Conservation (phyloP, 139 green algal species). For the Nannochloris sp. region DNA sequence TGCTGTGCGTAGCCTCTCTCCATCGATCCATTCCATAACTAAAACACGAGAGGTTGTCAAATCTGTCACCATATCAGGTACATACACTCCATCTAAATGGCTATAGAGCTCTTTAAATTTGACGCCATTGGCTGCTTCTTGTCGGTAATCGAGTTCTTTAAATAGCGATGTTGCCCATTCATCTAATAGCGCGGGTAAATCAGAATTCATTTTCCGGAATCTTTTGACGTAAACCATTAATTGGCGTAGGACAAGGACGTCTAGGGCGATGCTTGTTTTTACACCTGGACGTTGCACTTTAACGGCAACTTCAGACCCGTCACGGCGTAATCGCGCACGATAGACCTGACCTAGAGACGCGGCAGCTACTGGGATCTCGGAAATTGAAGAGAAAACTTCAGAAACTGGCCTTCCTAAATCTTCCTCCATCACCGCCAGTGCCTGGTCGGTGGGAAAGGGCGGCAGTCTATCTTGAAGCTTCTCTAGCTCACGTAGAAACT, state of each 20-base stretch:
- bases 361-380: constrained; percentile 60
- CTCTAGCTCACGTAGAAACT: constrained; percentile 70
- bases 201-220: constrained; percentile 63
- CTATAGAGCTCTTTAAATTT: constrained; percentile 49
- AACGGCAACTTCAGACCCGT: constrained; percentile 51
- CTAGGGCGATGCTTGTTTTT: constrained; percentile 61
- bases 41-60: constrained; percentile 55
- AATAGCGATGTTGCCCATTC: constrained; percentile 78
- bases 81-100: constrained; percentile 53
- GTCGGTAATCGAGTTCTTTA: constrained; percentile 80
- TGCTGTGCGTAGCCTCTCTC: constrained; percentile 57
- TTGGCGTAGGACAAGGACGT: constrained; percentile 73
- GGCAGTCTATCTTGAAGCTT: constrained; percentile 78
- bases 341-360: constrained; percentile 76
- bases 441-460: constrained; percentile 51
- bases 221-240: constrained; percentile 8
- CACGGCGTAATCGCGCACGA: constrained; percentile 23
- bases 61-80: constrained; percentile 41
- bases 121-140: constrained; percentile 65
- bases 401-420: constrained; percentile 48
- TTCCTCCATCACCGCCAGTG: constrained; percentile 47
- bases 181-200: constrained; percentile 80
- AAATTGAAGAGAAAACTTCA: constrained; percentile 59
- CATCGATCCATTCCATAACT: constrained; percentile 90
- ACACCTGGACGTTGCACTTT: constrained; percentile 86